Evolutionary conservation across 345 rosid genomes (phyloP), one percentile per base, ranked within the genome.

Genomic region (Aquilaria sinensis): DNA sequence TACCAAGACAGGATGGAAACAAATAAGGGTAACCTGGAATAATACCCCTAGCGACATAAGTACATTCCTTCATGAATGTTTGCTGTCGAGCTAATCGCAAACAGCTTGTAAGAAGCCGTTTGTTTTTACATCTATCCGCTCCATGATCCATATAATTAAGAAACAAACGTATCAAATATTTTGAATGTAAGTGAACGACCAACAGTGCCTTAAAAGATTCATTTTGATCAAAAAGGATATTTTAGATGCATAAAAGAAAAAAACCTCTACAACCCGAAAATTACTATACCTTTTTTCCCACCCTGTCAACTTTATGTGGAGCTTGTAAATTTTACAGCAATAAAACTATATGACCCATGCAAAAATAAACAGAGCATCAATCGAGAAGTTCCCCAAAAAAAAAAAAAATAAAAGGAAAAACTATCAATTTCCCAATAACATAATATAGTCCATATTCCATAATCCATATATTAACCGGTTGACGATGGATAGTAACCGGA

Each of bases 401-500:
- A 53, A 12, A 41, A 14, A 31, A n/a, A n/a, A n/a, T n/a, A n/a
- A 14, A 31, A 13, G 51, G 11, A 34, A 33, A 51, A 3, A 31
- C 12, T 50, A 47, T 37, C 23, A 23, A 23, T 23, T 23, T 23
- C 23, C 23, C 23, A 23, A 23, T 23, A 23, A 23, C 23, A 23
- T 23, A 23, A 37, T 37, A 37, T 37, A 37, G 43, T 37, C 4
- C 7, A 3, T 3, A 37, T 37, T 37, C 43, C 43, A 3, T 7
- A 3, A 37, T 37, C 4, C 7, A 37, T 37, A 37, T 37, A 37
- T 69, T 41, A 66, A 72, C 76, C 67, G 2, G 73, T 60, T 23
- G 79, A 58, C 23, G 79, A 47, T 60, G 77, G 81, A 45, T 76
- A 58, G 34, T 80, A 76, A 63, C 67, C 50, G 43, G 79, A 70